Percentiles rank a stretch among this genome's conserved stretches.
Conservation (phyloP, 108 stramenopile species). For the Schizochytrium sp. region DNA sequence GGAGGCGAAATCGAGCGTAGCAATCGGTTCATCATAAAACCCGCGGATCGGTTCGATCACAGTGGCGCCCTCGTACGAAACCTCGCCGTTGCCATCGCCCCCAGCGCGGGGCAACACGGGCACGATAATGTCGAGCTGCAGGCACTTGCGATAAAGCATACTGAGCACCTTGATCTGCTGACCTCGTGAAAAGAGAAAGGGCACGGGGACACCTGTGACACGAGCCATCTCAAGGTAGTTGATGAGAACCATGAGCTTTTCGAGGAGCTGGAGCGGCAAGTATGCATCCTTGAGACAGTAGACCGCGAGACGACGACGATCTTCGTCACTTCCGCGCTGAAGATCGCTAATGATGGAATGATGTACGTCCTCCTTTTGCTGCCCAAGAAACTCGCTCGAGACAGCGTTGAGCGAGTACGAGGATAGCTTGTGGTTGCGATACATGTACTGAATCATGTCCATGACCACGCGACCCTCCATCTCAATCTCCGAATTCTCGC, state of each 20-base stretch:
- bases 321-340: constrained; percentile 89
- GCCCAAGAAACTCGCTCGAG: constrained; percentile 87
- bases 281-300: constrained; percentile 98
- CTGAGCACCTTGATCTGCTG: constrained; percentile 99
- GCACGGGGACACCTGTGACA: constrained; percentile 94
- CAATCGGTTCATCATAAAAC: constrained; percentile 94
- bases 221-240: constrained; percentile 99
- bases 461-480: constrained; percentile 94
- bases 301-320: constrained; percentile 89
- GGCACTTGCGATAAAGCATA: constrained; percentile 94
- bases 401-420: constrained; percentile 93
- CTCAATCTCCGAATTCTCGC: constrained; percentile 87
- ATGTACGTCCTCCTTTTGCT: constrained; percentile 99
- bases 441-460: constrained; percentile 98
- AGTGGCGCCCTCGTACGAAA: constrained; percentile 92
- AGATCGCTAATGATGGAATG: constrained; percentile 97
- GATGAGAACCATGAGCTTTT: constrained; percentile 89
- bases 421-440: constrained; percentile 96
- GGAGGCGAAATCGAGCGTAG: constrained; percentile 98
- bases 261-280: constrained; percentile 88
- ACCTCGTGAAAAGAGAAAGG: constrained; percentile 85
- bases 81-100: constrained; percentile 59
- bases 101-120: constrained; percentile 69
- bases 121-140: constrained; percentile 72
- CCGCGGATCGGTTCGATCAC: constrained; percentile 91